Base-by-base conservation (phyloP, 2,329 filamentous ascomycete genomes). In the Tolypocladium album region DNA sequence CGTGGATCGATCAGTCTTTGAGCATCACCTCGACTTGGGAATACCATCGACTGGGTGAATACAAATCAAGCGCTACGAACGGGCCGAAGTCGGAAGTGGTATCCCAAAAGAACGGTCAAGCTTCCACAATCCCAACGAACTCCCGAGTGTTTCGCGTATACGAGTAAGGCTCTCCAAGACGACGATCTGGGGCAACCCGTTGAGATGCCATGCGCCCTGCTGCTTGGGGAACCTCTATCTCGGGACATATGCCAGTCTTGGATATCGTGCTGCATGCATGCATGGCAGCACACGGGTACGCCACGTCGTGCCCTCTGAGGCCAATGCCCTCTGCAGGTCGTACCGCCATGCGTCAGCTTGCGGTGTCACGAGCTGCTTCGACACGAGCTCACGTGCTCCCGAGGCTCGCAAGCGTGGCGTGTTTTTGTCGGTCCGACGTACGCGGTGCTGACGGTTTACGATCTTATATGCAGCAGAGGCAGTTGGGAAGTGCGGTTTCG, bases 321-420 rank as follows among this genome's bases (percentile, higher is more conserved):
- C 20, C 27, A 53, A 4, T 36, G 17, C 31, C 17, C 24, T 4
- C 47, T 34, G 47, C 47, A 38, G 50, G 31, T 31, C 13, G 43
- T 13, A n/a, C 27, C 42, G 53, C 53, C 55, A 50, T 52, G 53
- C 36, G 53, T 57, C 55, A 53, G 45, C n/a, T 47, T 58, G n/a
- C n/a, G 15, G 53, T 56, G 56, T 22, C 52, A 56, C 52, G 39
- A 56, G 56, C 42, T 43, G 42, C 47, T 24, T 43, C 55, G 24
- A 58, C 58, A 62, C 61, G 58, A 62, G 56, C 56, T 60, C 56
- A 62, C 58, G 60, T 61, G 58, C 57, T 31, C 38, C 27, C 42
- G 42, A 57, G 58, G 22, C 15, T 56, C 40, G 58, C 20, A 39
- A 59, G 20, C 12, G 27, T 58, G 40, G 50, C 50, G 50, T 36